Percentiles rank a stretch among this genome's conserved stretches.
These are phyloP conservation scores for Beauveria bassiana DNA, from an alignment of 2,329 filamentous ascomycete species.

Conservation along the genomic window DNA sequence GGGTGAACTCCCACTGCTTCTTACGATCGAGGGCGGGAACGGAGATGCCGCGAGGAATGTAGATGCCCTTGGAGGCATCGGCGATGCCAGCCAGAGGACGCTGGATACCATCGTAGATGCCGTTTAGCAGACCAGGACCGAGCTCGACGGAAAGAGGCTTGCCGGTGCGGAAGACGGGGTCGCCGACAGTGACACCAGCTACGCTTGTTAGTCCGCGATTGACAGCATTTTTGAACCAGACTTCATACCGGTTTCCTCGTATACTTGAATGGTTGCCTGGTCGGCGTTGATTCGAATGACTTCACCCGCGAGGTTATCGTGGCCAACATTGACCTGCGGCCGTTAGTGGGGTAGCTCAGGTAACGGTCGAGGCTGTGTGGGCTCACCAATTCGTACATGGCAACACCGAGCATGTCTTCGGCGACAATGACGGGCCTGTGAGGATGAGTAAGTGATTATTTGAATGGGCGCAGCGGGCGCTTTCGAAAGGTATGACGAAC, in stretches of 20 bases:
- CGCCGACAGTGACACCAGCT: conserved; percentile 94
- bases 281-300: conserved; percentile 96
- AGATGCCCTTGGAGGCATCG: conserved; percentile 74
- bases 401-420: conserved; percentile 97
- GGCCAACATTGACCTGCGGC: conserved; percentile 77
- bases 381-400: conserved; percentile 96
- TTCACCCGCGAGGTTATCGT: conserved; percentile 88
- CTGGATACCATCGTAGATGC: conserved; percentile 99
- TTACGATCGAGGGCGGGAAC: conserved; percentile 80
- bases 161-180: conserved; percentile 82
- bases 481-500: conserved; percentile 31
- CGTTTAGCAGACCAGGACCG: conserved; percentile 93
- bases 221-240: neutral
- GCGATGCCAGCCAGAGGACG: conserved; percentile 84
- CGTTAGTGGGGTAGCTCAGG: conserved; percentile 6
- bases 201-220: conserved; percentile 12
- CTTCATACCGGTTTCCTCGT: conserved; percentile 86
- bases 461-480: conserved; percentile 2
- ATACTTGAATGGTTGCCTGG: conserved; percentile 96
- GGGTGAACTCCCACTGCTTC: conserved; percentile 96
- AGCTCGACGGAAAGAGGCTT: conserved; percentile 97
- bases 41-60: conserved; percentile 91
- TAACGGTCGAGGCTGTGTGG: neutral
- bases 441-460: conserved; percentile 22
- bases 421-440: conserved; percentile 83